phyloP scores from a whole-genome alignment of 352 stramenopile genomes.

The Globisporangium viniferum region DNA sequence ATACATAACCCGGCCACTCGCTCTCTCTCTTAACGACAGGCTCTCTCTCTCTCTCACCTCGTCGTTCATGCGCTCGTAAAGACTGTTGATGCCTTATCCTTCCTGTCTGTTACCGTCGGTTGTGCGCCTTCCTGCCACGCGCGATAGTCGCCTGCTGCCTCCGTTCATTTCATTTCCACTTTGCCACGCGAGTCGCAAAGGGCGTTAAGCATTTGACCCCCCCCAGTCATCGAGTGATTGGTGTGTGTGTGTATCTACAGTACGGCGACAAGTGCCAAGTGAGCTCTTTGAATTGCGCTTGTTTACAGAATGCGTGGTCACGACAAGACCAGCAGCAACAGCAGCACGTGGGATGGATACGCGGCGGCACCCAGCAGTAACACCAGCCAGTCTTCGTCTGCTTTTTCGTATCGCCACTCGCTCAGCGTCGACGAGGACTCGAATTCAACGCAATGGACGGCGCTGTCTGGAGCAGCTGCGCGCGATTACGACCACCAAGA shows the following conservation, averaged over 20 bases:
- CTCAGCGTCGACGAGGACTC: not conserved
- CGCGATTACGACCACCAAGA: not conserved
- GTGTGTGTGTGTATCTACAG: not conserved
- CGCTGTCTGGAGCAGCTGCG: not conserved
- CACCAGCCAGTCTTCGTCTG: not conserved
- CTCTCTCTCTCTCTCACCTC: no score
- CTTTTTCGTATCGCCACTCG: not conserved
- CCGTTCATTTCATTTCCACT: not conserved
- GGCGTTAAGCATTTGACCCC: not conserved
- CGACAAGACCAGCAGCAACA: no score
- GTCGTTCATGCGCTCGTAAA: no score
- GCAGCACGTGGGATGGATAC: not conserved
- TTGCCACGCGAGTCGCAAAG: not conserved
- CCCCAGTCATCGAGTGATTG: not conserved
- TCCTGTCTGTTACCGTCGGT: no score
- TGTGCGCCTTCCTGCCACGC: slow-evolving; percentile 18
- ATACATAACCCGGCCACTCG: no score
- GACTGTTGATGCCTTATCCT: no score
- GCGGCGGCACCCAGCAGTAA: not conserved
- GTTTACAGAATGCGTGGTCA: not conserved
- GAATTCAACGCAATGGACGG: not conserved
- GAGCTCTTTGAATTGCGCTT: no score
- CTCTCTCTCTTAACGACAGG: no score
- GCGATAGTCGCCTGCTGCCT: not conserved
- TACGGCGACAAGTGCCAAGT: no score